phyloP scores from a whole-genome alignment of 148 eudicot species.

The Rhododendron kiyosumense region DNA sequence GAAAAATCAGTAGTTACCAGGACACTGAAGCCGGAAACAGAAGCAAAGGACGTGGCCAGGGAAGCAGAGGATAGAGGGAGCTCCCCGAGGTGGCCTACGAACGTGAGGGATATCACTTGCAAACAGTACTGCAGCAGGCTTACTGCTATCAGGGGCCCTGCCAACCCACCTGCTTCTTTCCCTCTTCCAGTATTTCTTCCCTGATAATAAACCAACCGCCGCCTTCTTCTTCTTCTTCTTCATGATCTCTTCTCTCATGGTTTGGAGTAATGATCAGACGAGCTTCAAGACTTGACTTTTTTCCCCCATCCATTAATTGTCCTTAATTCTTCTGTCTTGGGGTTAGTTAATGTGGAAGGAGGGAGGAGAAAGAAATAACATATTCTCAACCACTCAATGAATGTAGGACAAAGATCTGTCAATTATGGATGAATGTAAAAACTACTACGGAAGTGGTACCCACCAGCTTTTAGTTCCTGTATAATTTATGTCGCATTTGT shows the following conservation, averaged over 20 bases:
- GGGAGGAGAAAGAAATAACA: background rate
- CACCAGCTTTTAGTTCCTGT: background rate
- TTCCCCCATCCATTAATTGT: background rate
- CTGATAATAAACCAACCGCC: background rate
- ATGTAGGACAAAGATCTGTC: background rate
- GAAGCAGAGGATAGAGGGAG: constrained; percentile 44
- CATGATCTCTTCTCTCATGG: background rate
- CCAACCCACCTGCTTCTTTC: constrained; percentile 33
- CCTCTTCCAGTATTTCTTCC: constrained; percentile 22
- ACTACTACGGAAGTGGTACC: background rate
- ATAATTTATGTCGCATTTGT: background rate
- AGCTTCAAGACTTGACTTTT: background rate
- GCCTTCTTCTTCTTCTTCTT: background rate
- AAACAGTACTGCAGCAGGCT: constrained; percentile 37
- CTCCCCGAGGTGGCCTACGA: constrained; percentile 46
- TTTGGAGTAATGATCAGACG: background rate
- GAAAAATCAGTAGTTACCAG: constrained; percentile 18
- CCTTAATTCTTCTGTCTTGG: background rate
- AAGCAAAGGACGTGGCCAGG: constrained; percentile 45
- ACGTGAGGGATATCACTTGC: constrained; percentile 40
- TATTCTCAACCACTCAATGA: background rate
- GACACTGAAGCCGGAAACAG: constrained; percentile 41
- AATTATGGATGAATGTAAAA: background rate
- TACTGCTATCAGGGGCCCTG: constrained; percentile 43
- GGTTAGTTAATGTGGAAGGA: background rate